A percentile compares a stretch with the other conserved stretches of the same genome.
phyloP scores from a whole-genome alignment of 108 stramenopile genomes.

The Chaetoceros tenuissimus region DNA sequence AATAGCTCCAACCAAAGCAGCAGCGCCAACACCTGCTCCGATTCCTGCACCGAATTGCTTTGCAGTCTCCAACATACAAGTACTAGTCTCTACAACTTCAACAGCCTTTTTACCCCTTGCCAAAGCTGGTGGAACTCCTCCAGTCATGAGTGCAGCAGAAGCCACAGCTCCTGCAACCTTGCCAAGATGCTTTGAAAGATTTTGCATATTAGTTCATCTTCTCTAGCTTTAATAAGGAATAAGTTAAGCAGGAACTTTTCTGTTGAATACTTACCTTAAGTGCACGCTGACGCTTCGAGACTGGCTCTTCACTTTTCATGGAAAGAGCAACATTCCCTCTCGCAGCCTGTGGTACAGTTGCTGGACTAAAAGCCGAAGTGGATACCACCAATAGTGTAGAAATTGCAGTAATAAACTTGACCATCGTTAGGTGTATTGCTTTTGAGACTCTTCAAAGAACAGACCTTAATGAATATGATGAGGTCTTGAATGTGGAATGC shows the following conservation, averaged over 20 bases:
- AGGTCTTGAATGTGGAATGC: too few relatives aligned
- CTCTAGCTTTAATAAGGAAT: not conserved
- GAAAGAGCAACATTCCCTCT: too few relatives aligned
- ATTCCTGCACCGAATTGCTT: not conserved
- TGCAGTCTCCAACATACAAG: conserved; percentile 7
- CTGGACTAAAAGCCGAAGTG: too few relatives aligned
- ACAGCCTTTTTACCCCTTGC: conserved; percentile 51
- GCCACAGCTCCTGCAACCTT: conserved; percentile 61
- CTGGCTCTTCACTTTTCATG: not conserved
- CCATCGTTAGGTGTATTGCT: too few relatives aligned
- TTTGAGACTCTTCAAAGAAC: too few relatives aligned
- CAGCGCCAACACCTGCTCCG: not conserved
- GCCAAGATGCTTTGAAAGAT: conserved; percentile 28
- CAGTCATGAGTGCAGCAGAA: conserved; percentile 53
- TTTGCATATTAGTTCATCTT: not conserved
- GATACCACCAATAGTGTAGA: too few relatives aligned
- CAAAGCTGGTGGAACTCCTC: conserved; percentile 46
- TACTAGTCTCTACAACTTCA: conserved; percentile 43
- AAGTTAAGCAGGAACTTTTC: not conserved
- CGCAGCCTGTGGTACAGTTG: too few relatives aligned
- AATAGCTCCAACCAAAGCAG: not conserved
- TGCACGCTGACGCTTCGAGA: not conserved
- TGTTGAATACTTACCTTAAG: not conserved
- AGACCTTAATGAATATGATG: too few relatives aligned
- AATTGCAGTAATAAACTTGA: too few relatives aligned